phyloP scores from a whole-genome alignment of 257 asterid species.

The Lantana camara region DNA sequence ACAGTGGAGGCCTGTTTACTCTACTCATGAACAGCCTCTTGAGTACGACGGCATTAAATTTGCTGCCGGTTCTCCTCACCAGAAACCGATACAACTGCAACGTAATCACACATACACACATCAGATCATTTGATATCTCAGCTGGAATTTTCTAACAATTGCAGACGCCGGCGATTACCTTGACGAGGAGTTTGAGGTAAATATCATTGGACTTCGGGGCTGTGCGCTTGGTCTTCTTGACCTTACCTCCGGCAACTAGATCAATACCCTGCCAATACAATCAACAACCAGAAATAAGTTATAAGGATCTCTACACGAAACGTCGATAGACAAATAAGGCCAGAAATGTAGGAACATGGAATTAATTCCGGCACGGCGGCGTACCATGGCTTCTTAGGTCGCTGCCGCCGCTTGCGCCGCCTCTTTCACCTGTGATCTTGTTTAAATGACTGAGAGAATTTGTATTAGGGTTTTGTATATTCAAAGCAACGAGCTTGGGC shows the following conservation, averaged over 20 bases:
- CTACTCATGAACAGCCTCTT: slow-evolving; percentile 92
- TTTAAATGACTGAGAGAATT: too few relatives aligned
- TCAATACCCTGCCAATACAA: slow-evolving; percentile 75
- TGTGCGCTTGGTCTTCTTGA: slow-evolving; percentile 81
- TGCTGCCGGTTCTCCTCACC: slow-evolving; percentile 90
- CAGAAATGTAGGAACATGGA: background rate
- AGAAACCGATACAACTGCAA: slow-evolving; percentile 76
- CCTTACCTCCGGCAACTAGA: slow-evolving; percentile 90
- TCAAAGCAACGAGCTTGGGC: too few relatives aligned
- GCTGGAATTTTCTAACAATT: background rate
- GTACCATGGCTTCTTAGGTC: slow-evolving; percentile 45
- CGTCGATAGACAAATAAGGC: background rate
- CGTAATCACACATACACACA: slow-evolving; percentile 1
- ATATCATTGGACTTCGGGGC: slow-evolving; percentile 73
- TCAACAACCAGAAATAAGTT: background rate
- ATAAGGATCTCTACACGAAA: background rate
- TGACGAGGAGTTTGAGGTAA: slow-evolving; percentile 63
- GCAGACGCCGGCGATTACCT: slow-evolving; percentile 30
- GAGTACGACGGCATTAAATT: slow-evolving; percentile 76
- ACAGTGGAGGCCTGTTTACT: slow-evolving; percentile 81
- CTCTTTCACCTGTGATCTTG: too few relatives aligned
- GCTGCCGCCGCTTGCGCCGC: slow-evolving; percentile 13
- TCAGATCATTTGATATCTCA: slow-evolving; percentile 9
- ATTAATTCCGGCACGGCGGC: slow-evolving; percentile 14
- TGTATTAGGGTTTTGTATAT: too few relatives aligned